These are phyloP conservation scores for Tuber borchii DNA, from an alignment of 495 filamentous ascomycete genomes.

Conservation along the genomic window DNA sequence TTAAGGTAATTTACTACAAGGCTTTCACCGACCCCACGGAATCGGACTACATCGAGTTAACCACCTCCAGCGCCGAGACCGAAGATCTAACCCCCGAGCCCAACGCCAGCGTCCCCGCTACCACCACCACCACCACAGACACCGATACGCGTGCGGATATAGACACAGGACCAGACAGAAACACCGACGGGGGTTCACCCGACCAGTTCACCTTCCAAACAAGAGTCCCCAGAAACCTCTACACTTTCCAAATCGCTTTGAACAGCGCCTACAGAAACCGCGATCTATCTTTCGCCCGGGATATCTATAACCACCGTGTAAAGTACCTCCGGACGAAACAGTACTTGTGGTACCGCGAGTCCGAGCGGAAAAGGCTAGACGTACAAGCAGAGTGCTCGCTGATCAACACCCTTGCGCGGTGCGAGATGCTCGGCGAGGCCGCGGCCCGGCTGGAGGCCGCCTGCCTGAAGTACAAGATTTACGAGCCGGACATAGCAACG, in stretches of 20 bases:
- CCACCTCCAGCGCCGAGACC: neutral
- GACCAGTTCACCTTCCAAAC: neutral
- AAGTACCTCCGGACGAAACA: conserved; percentile 24
- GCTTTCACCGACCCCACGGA: neutral
- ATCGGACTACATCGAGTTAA: neutral
- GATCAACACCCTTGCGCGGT: conserved; percentile 31
- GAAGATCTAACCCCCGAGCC: neutral
- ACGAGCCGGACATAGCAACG: conserved; percentile 25
- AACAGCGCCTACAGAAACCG: conserved; percentile 15
- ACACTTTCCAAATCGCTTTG: conserved; percentile 34
- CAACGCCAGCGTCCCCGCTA: neutral
- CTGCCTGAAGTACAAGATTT: conserved; percentile 31
- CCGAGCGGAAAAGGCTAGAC: conserved; percentile 28
- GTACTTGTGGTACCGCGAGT: conserved; percentile 16
- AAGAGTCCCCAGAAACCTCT: conserved; percentile 27
- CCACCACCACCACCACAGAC: neutral
- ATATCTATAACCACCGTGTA: conserved; percentile 21
- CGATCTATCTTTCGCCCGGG: conserved; percentile 31
- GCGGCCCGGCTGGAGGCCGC: conserved; percentile 20
- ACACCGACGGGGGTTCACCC: neutral
- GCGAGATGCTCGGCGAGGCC: conserved; percentile 30
- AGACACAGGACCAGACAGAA: conserved; percentile 4
- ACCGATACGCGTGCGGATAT: neutral
- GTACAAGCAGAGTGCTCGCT: conserved; percentile 28
- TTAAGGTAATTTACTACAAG: neutral